Base-by-base conservation (phyloP, 139 green algal genomes). In the Tetradesmus obliquus region DNA sequence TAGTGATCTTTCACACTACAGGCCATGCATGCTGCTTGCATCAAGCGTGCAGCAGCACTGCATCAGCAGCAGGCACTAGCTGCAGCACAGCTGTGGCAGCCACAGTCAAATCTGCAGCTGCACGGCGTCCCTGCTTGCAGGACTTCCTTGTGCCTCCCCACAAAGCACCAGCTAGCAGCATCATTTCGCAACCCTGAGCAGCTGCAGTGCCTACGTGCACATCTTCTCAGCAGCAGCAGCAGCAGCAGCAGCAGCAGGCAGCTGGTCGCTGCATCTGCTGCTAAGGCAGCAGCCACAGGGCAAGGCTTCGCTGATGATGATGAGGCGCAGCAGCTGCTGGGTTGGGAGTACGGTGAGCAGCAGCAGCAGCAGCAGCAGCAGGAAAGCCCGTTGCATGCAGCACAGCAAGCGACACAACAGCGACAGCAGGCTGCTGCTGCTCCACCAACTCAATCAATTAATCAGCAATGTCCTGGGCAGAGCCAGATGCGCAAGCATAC, bases 321-420 rank as follows among this genome's bases (percentile, higher is more conserved):
- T 8, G 15, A 24, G 66, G 3, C 66, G 2, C 17, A 6, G 84
- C 58, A 79, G 84, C 9, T 57, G 2, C 58, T 79, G 24, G 3
- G 10, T 10, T 62, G 32, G 19, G 5, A 51, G 66, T 10, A 32
- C 13, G 53, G n/a, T 76, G 15, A 57, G 84, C 12, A 58, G 60
- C 84, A 79, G 84, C 60, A 86, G 51, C 22, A 79, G 83, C 55
- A 88, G 84, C 60, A 24, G 58, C 60, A 79, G 13, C 58, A 88
- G 12, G 10, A 45, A 24, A 10, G 60, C 6, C 19, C 22, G 8
- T 62, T 86, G 6, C 81, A 86, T 62, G 53, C 12, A 32, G 45
- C 55, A 15, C n/a, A 86, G 53, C 81, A 66, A 8, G 10, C 4
- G 53, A 62, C 45, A 55, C 51, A 60, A 6, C 15, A 82, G 32